These are phyloP conservation scores for Cyclotella choctawhatcheeana DNA, from an alignment of 108 stramenopile genomes.

Conservation along the genomic window DNA sequence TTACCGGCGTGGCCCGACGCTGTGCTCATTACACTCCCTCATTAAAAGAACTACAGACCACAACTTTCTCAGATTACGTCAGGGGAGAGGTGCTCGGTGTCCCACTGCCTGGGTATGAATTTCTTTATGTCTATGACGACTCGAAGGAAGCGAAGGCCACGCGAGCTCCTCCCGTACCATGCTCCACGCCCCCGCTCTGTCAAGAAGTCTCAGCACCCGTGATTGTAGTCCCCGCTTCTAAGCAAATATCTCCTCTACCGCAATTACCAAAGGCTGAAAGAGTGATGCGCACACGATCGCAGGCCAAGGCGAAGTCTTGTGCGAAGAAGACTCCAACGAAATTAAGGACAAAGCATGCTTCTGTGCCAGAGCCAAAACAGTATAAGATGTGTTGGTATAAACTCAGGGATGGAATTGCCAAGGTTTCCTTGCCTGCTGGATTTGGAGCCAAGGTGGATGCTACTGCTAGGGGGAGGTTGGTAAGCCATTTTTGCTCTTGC, in stretches of 20 bases:
- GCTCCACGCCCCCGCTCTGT: constrained; percentile 15
- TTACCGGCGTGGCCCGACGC: constrained; percentile 31
- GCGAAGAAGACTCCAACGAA: constrained; percentile 19
- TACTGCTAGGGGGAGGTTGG: constrained; percentile 72
- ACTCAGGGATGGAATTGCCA: constrained; percentile 73
- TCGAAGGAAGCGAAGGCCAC: constrained; percentile 31
- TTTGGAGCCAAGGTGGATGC: constrained; percentile 67
- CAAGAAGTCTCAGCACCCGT: constrained; percentile 9
- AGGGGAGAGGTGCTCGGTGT: constrained; percentile 63
- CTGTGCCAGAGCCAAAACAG: constrained; percentile 22
- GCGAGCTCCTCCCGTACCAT: not conserved
- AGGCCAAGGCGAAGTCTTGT: not conserved
- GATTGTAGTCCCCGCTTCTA: constrained; percentile 1
- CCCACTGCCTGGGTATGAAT: constrained; percentile 56
- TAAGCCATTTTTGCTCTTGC: constrained; percentile 28
- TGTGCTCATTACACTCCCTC: constrained; percentile 65
- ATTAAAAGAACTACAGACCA: constrained; percentile 61
- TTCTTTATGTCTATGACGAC: constrained; percentile 45
- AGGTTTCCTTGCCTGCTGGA: constrained; percentile 71
- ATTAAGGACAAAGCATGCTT: constrained; percentile 10
- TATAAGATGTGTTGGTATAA: constrained; percentile 55
- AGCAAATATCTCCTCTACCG: not conserved
- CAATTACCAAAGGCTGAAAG: not conserved
- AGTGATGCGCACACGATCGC: constrained; percentile 27
- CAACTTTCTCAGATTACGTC: constrained; percentile 77